These are phyloP conservation scores for Prunus kanzakura DNA, from an alignment of 306 rosid species.

Conservation along the genomic window DNA sequence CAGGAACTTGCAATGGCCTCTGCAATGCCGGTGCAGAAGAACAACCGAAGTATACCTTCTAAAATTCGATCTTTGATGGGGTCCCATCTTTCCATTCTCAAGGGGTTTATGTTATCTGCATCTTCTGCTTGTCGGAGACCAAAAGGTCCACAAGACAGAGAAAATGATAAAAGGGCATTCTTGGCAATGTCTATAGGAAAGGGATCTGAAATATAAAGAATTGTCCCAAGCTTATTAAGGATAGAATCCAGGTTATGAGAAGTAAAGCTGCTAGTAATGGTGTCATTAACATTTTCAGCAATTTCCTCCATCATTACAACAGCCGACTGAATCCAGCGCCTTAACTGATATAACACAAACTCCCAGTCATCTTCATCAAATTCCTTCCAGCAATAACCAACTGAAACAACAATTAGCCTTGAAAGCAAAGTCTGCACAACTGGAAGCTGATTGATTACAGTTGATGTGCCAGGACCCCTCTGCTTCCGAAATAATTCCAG, in stretches of 20 bases:
- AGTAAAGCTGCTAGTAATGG: conserved; percentile 30
- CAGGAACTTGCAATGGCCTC: conserved; percentile 71
- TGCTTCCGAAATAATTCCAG: conserved; percentile 78
- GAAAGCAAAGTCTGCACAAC: conserved; percentile 78
- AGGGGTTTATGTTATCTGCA: conserved; percentile 31
- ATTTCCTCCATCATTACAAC: conserved; percentile 85
- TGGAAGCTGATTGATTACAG: conserved; percentile 57
- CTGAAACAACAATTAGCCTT: conserved; percentile 68
- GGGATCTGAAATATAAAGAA: conserved; percentile 55
- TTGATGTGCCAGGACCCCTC: conserved; percentile 57
- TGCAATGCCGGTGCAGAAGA: conserved; percentile 87
- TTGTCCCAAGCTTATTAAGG: conserved; percentile 44
- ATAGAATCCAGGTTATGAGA: conserved; percentile 37
- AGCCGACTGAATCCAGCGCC: conserved; percentile 79
- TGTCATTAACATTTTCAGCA: conserved; percentile 69
- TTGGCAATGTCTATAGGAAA: conserved; percentile 57
- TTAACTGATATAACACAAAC: conserved; percentile 58
- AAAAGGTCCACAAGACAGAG: conserved; percentile 51
- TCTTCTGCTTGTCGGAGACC: conserved; percentile 52
- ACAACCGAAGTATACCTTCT: conserved; percentile 80
- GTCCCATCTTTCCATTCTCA: conserved; percentile 54
- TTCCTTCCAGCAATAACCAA: conserved; percentile 86
- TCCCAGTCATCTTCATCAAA: conserved; percentile 90
- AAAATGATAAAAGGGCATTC: conserved; percentile 82
- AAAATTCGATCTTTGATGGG: conserved; percentile 65